Evolutionary conservation across 257 asterid genomes (phyloP).

Genomic region (Solanum megistacrolobum): DNA sequence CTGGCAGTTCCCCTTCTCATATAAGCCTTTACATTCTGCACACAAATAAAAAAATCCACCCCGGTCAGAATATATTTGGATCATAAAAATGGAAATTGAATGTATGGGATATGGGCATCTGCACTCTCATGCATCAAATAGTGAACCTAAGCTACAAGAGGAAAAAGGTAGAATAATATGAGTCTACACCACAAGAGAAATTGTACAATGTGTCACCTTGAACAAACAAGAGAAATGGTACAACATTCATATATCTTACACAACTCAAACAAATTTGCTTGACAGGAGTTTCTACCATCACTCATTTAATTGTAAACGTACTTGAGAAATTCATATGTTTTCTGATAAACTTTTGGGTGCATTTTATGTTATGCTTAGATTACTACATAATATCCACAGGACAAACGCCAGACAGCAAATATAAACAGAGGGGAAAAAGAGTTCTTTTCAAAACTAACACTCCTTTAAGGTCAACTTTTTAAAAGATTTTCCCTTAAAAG

Average conservation of each 20-base stretch:
- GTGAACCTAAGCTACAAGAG: background rate
- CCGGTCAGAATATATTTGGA: background rate
- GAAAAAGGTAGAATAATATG: background rate
- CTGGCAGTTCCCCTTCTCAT: constrained; percentile 77
- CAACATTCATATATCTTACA: background rate
- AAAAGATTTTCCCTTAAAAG: background rate
- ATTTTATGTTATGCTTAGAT: background rate
- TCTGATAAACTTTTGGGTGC: background rate
- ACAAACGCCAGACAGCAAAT: background rate
- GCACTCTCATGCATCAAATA: background rate
- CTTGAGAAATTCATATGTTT: background rate
- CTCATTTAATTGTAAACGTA: background rate
- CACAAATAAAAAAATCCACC: background rate
- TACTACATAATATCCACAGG: background rate
- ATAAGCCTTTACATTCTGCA: constrained; percentile 75
- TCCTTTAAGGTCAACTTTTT: background rate
- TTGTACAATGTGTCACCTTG: background rate
- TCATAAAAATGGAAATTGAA: background rate
- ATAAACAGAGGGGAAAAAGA: background rate
- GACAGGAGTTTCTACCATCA: background rate
- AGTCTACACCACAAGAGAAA: background rate
- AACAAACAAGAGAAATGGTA: background rate
- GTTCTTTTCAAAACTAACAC: background rate
- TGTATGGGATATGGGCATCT: background rate
- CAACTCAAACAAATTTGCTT: background rate